Evolutionary conservation across 805 yeast species (phyloP).

Genomic region (Candida cerambycidarum): DNA sequence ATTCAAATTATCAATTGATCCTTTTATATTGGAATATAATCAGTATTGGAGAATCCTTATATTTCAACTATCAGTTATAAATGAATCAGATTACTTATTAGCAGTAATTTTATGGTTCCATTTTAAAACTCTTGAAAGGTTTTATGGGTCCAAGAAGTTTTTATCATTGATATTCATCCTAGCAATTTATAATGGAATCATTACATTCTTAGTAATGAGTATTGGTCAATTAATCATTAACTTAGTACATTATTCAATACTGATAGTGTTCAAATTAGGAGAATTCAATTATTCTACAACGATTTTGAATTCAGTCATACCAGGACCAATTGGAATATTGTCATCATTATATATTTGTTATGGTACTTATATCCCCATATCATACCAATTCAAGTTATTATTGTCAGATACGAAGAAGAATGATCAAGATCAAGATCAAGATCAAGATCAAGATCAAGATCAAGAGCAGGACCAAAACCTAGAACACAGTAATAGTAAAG

Average conservation of each 20-base stretch:
- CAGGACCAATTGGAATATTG: slow-evolving; percentile 43
- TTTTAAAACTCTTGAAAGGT: slow-evolving; percentile 56
- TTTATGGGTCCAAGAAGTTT: slow-evolving; percentile 57
- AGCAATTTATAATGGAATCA: slow-evolving; percentile 47
- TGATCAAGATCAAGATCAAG: background rate
- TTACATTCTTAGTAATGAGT: slow-evolving; percentile 38
- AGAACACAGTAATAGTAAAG: slow-evolving; percentile 13
- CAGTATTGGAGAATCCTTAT: slow-evolving; percentile 58
- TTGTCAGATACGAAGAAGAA: slow-evolving; percentile 21
- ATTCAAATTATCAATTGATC: slow-evolving; percentile 47
- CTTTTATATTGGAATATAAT: slow-evolving; percentile 51
- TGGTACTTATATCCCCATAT: slow-evolving; percentile 31
- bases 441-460: too few relatives aligned
- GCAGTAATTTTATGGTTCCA: slow-evolving; percentile 48
- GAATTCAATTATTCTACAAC: slow-evolving; percentile 19
- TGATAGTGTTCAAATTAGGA: slow-evolving; percentile 5
- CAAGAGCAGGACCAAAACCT: background rate
- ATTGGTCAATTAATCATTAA: slow-evolving; percentile 37
- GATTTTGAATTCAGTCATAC: slow-evolving; percentile 32
- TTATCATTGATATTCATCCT: slow-evolving; percentile 45
- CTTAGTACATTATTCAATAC: slow-evolving; percentile 11
- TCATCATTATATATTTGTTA: slow-evolving; percentile 41
- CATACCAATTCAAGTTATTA: slow-evolving; percentile 36
- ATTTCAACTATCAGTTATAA: slow-evolving; percentile 53
- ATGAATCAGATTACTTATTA: slow-evolving; percentile 57